phyloP scores from a whole-genome alignment of 1,284 basidiomycete genomes.

The Athelia sp. region DNA sequence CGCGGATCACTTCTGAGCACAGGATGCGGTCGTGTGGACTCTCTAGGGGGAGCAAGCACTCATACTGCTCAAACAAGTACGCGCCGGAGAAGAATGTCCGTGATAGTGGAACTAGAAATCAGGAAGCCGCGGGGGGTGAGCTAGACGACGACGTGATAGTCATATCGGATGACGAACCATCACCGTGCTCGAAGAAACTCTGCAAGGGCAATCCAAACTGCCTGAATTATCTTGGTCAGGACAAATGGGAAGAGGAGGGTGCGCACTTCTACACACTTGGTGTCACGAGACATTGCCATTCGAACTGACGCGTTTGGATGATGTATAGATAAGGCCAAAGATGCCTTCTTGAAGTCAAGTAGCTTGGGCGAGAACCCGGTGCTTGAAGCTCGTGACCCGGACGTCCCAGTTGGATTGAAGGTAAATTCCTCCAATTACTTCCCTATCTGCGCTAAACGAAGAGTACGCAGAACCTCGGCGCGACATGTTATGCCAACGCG shows the following conservation, averaged over 20 bases:
- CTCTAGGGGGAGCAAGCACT: constrained; percentile 38
- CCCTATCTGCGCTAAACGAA: constrained; percentile 5
- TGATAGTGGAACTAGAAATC: constrained; percentile 5
- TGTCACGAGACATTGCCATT: constrained; percentile 12
- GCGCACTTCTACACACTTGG: constrained; percentile 10
- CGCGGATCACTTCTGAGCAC: constrained; percentile 61
- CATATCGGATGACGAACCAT: constrained; percentile 60
- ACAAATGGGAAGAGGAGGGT: constrained; percentile 70
- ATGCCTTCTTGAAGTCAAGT: constrained; percentile 48
- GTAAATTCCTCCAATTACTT: constrained; percentile 29
- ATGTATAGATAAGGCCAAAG: constrained; percentile 42
- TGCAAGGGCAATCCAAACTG: constrained; percentile 80
- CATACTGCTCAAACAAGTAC: constrained; percentile 55
- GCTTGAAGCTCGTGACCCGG: constrained; percentile 41
- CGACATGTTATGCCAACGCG: constrained; percentile 91
- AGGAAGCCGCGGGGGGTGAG: constrained; percentile 27
- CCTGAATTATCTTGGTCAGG: constrained; percentile 80
- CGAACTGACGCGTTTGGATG: constrained; percentile 4
- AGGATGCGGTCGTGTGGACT: constrained; percentile 65
- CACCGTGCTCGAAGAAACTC: constrained; percentile 51
- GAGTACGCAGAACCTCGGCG: constrained; percentile 73
- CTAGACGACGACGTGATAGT: constrained; percentile 59
- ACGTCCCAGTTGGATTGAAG: constrained; percentile 75
- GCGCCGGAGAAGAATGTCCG: constrained; percentile 15
- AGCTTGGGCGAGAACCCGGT: constrained; percentile 52